Conservation (phyloP, 768 basidiomycete species). For the Agaricus bisporus region DNA sequence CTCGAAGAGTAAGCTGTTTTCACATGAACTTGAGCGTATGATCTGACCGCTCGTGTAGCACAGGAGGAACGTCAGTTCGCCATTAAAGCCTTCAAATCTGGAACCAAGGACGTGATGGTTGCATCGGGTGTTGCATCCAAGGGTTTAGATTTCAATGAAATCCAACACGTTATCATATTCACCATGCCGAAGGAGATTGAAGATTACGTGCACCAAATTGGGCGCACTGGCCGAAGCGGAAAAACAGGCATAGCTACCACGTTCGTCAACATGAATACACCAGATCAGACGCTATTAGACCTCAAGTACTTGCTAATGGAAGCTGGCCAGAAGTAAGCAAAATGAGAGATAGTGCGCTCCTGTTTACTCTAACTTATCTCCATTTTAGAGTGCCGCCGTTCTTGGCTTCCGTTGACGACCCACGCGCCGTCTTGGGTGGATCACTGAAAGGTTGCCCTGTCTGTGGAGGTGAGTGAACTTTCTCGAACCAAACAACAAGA, state of each 20-base stretch:
- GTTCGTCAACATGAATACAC: slow-evolving; percentile 97
- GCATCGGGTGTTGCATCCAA: slow-evolving; percentile 97
- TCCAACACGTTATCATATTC: slow-evolving; percentile 98
- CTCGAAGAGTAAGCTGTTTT: slow-evolving; percentile 69
- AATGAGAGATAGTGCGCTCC: not conserved
- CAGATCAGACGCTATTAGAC: slow-evolving; percentile 94
- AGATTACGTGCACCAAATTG: slow-evolving; percentile 99
- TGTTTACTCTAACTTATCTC: slow-evolving; percentile 8
- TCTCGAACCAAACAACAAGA: not conserved
- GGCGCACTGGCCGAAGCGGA: slow-evolving; percentile 94
- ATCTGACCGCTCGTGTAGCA: slow-evolving; percentile 37
- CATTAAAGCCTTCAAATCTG: slow-evolving; percentile 96
- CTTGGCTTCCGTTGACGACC: slow-evolving; percentile 84
- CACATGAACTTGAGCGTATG: not conserved
- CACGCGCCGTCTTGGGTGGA: slow-evolving; percentile 73
- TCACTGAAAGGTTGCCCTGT: slow-evolving; percentile 86
- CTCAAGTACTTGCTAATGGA: slow-evolving; percentile 96
- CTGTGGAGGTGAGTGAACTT: slow-evolving; percentile 69
- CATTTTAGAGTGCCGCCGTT: slow-evolving; percentile 84
- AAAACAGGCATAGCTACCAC: slow-evolving; percentile 99
- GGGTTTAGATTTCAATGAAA: slow-evolving; percentile 97
- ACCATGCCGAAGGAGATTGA: slow-evolving; percentile 99
- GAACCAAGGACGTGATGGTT: slow-evolving; percentile 99
- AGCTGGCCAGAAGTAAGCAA: slow-evolving; percentile 87
- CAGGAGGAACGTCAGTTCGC: slow-evolving; percentile 99